Conservation (phyloP, 2,329 filamentous ascomycete species). For the Blastomyces gilchristii region DNA sequence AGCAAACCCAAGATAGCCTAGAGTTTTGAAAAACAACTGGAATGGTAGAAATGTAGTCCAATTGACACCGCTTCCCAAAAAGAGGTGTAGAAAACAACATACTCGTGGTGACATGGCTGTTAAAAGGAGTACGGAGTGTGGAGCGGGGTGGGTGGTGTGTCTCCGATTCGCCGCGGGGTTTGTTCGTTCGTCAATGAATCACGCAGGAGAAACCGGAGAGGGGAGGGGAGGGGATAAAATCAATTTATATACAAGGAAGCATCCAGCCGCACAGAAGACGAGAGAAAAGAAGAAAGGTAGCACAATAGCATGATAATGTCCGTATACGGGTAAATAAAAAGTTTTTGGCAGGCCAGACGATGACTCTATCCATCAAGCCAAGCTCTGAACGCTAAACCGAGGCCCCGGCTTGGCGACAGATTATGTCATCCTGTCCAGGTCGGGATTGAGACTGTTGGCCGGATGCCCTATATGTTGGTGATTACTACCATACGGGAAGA, state of each 20-base stretch:
- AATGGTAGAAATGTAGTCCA: neutral
- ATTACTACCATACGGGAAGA: too few relatives aligned
- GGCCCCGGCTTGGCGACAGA: neutral
- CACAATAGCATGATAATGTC: neutral
- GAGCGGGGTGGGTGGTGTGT: neutral
- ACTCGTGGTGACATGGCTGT: conserved; percentile 2
- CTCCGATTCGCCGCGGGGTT: neutral
- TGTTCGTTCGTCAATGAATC: neutral
- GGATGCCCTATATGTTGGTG: too few relatives aligned
- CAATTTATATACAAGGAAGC: neutral
- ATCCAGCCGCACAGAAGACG: neutral
- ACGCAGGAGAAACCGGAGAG: neutral
- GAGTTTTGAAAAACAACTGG: neutral
- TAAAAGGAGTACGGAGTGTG: neutral
- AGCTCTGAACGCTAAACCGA: neutral
- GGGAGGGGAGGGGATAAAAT: neutral
- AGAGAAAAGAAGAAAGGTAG: neutral
- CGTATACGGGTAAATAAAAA: neutral
- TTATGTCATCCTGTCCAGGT: neutral
- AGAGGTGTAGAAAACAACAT: neutral
- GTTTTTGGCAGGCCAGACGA: neutral
- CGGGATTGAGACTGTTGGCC: too few relatives aligned
- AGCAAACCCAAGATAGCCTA: neutral
- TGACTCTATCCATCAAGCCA: neutral
- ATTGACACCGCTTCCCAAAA: neutral